phyloP scores from a whole-genome alignment of 2,329 filamentous ascomycete species.

The Aspergillus sp. region DNA sequence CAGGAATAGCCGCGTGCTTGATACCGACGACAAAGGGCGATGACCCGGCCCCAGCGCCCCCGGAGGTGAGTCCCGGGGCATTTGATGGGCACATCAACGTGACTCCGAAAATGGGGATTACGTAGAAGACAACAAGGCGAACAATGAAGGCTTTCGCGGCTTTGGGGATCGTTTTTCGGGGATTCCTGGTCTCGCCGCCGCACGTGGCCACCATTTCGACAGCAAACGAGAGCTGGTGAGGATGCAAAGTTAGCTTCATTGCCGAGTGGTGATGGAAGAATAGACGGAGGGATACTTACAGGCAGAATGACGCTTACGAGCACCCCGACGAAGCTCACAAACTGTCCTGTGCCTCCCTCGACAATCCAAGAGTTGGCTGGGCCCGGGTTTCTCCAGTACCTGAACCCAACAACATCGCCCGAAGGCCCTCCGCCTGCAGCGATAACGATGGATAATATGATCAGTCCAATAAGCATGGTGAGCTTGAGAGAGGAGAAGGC shows the following conservation, averaged over 20 bases:
- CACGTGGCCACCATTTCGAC: conserved; percentile 45
- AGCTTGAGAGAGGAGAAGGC: conserved; percentile 16
- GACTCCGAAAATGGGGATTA: conserved; percentile 46
- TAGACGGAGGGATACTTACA: not conserved
- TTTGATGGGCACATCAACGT: conserved; percentile 51
- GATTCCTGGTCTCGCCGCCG: conserved; percentile 45
- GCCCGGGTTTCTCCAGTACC: not conserved
- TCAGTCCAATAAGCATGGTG: conserved; percentile 17
- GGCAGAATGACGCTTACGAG: not conserved
- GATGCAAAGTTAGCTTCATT: not conserved
- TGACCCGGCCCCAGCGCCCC: conserved; percentile 24
- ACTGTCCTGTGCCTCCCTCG: not conserved
- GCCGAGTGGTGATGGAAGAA: not conserved
- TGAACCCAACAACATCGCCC: not conserved
- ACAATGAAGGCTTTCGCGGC: conserved; percentile 45
- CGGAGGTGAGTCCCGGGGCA: conserved; percentile 38
- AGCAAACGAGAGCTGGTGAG: conserved; percentile 27
- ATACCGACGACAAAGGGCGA: conserved; percentile 62
- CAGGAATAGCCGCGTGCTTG: conserved; percentile 55
- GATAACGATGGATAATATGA: conserved; percentile 24
- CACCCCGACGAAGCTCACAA: not conserved
- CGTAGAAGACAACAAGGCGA: conserved; percentile 48
- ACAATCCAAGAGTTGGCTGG: not conserved
- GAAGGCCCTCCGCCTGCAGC: conserved; percentile 13
- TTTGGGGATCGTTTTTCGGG: conserved; percentile 44